phyloP scores from a whole-genome alignment of 371 early-diverging fungal genomes.

The Enterocytospora artemiae region DNA sequence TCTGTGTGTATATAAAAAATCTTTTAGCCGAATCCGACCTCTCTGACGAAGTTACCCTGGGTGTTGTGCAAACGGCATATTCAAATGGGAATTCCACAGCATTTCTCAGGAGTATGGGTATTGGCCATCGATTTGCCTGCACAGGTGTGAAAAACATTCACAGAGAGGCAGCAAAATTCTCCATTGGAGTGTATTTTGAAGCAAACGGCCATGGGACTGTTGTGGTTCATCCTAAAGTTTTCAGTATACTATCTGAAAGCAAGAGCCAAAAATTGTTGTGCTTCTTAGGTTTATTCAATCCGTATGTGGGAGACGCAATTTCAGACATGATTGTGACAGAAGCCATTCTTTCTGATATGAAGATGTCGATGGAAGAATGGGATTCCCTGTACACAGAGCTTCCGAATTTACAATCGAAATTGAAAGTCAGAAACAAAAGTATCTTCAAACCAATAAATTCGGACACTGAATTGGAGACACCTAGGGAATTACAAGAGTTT shows the following conservation, averaged over 20 bases:
- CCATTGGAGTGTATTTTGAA: constrained; percentile 97
- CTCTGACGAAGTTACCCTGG: constrained; percentile 22
- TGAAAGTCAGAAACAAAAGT: constrained; percentile 72
- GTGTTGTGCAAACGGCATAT: constrained; percentile 48
- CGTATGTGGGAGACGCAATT: constrained; percentile 84
- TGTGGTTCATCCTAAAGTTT: constrained; percentile 62
- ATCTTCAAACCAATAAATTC: constrained; percentile 68
- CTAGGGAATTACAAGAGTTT: constrained; percentile 68
- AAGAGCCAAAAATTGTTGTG: constrained; percentile 9
- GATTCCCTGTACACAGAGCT: constrained; percentile 49
- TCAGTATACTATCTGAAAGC: neutral
- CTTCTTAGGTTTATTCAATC: constrained; percentile 49
- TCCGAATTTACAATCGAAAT: constrained; percentile 65
- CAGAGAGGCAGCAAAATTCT: constrained; percentile 84
- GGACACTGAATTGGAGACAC: constrained; percentile 68
- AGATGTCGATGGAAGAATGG: constrained; percentile 10
- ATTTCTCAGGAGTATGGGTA: constrained; percentile 20
- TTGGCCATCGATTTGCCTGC: constrained; percentile 60
- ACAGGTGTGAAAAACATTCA: constrained; percentile 99
- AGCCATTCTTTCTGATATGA: constrained; percentile 65
- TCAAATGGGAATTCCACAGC: constrained; percentile 49
- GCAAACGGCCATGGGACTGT: constrained; percentile 99
- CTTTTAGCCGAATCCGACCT: constrained; percentile 21
- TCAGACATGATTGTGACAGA: constrained; percentile 88
- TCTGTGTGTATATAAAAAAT: constrained; percentile 35